A percentile compares a stretch with the other conserved stretches of the same genome.
Conservation (phyloP, 139 green algal species). For the Chlorella ohadii region DNA sequence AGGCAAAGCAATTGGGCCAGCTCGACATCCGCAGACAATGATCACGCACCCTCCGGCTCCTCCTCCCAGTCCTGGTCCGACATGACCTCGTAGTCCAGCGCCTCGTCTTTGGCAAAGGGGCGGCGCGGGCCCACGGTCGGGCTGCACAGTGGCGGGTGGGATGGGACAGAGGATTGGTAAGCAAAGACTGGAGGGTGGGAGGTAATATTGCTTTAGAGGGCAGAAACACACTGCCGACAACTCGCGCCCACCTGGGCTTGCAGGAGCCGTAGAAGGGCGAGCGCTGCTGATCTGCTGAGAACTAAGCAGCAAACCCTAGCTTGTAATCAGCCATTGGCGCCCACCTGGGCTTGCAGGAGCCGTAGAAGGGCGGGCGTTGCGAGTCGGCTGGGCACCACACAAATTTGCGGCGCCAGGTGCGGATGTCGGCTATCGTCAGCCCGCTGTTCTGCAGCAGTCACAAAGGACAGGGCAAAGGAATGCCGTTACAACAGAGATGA, state of each 20-base stretch:
- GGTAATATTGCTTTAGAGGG: neutral
- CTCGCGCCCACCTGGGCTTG: slow-evolving; percentile 27
- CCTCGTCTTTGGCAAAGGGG: slow-evolving; percentile 52
- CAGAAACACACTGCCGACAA: no score
- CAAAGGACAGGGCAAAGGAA: no score
- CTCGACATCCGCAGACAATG: no score
- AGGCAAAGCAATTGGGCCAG: no score
- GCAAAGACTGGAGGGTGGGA: neutral
- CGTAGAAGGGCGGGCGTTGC: slow-evolving; percentile 68
- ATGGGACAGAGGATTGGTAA: neutral
- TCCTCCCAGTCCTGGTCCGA: slow-evolving; percentile 85
- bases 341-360: slow-evolving; percentile 47
- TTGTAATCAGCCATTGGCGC: no score
- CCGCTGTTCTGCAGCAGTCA: slow-evolving; percentile 6
- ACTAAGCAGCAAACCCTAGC: no score
- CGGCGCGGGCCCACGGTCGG: slow-evolving; percentile 48
- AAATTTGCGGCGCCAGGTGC: slow-evolving; percentile 70
- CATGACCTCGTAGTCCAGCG: slow-evolving; percentile 82
- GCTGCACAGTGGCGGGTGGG: slow-evolving; percentile 8
- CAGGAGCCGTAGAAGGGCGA: slow-evolving; percentile 72
- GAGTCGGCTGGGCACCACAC: slow-evolving; percentile 49
- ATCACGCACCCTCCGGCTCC: slow-evolving; percentile 71
- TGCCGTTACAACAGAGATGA: neutral
- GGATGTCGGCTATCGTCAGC: slow-evolving; percentile 21
- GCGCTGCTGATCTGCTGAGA: slow-evolving; percentile 41